Percentiles rank a stretch among this genome's conserved stretches.
Conservation (phyloP, 2,329 filamentous ascomycete genomes). For the Paecilomyces sp. region DNA sequence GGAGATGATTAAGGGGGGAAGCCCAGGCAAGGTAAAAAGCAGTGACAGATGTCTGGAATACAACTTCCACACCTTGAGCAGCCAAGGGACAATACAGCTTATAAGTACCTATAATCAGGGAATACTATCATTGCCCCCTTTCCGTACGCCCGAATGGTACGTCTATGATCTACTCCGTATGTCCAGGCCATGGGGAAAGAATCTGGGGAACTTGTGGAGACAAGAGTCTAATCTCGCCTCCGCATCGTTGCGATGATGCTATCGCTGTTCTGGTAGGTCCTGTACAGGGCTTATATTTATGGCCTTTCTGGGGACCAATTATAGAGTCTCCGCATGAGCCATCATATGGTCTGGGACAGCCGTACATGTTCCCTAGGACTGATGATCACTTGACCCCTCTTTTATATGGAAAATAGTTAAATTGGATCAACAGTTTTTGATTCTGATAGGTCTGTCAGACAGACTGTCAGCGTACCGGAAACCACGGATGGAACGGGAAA, state of each 20-base stretch:
- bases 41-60: not conserved
- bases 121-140: not conserved
- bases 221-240: not conserved
- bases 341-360: not conserved
- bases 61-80: not conserved
- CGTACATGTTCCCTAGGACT: not conserved
- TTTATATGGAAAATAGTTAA: not conserved
- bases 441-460: not conserved
- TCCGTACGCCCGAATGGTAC: not conserved
- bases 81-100: not conserved
- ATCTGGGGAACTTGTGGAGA: not conserved
- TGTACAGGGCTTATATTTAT: not conserved
- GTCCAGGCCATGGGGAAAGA: not conserved
- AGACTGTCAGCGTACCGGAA: not conserved
- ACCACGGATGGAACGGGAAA: not conserved
- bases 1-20: not conserved
- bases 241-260: not conserved
- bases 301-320: not conserved
- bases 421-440: not conserved
- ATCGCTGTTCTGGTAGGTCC: not conserved
- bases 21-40: not conserved
- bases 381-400: not conserved
- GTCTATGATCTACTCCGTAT: not conserved
- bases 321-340: not conserved
- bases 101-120: not conserved